These are phyloP conservation scores for Aspergillus affinis DNA, from an alignment of 495 filamentous ascomycete species.

Conservation along the genomic window DNA sequence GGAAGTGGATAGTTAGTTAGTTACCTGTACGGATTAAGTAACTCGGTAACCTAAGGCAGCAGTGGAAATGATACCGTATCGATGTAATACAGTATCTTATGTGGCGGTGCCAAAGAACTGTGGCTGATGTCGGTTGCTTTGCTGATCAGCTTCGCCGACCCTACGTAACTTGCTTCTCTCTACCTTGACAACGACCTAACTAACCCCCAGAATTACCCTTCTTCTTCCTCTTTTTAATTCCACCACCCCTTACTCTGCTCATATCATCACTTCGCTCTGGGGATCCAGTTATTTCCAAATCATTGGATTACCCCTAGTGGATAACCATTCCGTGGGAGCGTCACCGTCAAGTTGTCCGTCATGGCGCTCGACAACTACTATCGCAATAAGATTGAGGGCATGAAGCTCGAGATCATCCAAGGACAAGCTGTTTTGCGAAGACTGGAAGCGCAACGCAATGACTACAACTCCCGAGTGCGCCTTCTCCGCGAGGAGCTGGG, in stretches of 20 bases:
- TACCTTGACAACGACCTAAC: too few relatives aligned
- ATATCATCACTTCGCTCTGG: neutral
- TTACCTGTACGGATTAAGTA: too few relatives aligned
- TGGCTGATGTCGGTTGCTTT: too few relatives aligned
- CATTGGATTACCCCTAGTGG: conserved; percentile 1
- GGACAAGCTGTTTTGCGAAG: conserved; percentile 92
- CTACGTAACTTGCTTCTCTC: too few relatives aligned
- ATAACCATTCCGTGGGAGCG: conserved; percentile 20
- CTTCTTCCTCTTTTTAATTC: neutral
- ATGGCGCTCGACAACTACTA: conserved; percentile 99
- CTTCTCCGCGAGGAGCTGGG: conserved; percentile 95
- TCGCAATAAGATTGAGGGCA: conserved; percentile 98
- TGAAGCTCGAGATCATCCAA: conserved; percentile 99
- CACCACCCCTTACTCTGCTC: neutral
- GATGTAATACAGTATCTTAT: too few relatives aligned
- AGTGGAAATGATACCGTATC: too few relatives aligned
- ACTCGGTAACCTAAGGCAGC: too few relatives aligned
- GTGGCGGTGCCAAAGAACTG: too few relatives aligned
- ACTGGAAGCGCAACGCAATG: conserved; percentile 97
- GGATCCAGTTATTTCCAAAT: neutral
- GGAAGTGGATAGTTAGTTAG: too few relatives aligned
- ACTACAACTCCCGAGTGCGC: conserved; percentile 98
- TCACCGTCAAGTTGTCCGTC: conserved; percentile 38
- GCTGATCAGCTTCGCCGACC: too few relatives aligned
- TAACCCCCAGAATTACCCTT: too few relatives aligned